Base-by-base conservation (phyloP, 139 green algal species). In the Deuterostichococcus epilithicus region DNA sequence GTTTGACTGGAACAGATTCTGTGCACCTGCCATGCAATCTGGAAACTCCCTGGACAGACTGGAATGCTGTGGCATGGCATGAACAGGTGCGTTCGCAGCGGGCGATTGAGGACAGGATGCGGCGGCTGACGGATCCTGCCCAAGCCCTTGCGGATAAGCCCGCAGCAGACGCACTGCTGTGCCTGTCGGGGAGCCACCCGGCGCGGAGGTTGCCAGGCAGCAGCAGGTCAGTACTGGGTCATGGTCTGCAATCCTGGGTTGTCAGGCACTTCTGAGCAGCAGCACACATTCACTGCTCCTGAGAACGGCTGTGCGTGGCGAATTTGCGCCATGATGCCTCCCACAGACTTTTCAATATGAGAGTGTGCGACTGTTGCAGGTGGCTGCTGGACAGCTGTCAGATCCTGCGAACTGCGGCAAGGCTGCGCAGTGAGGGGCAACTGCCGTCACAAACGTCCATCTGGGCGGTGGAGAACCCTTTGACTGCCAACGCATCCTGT, bases 381-480 rank as follows among this genome's bases (percentile, higher is more conserved):
- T 77, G 83, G 75, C 73, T 90, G 20, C 82, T 78, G 28, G 75
- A 38, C 59, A 88, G 80, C 73, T 68, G 90, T 0, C 76, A 85
- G 47, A 82, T 84, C 37, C 76, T 93, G 59, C 75, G 70, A 0
- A 18, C 83, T 28, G 89, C 88, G 20, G 25, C 36, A 1, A 69
- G 44, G 6, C 78, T 92, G 78, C 75, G 80, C 2, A n/a, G 44
- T 28, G 30, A 58, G 5, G 87, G 85, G 0, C 38, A 78, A 3
- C 76, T 92, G 45, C 79, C 87, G 0, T 25, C 80, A 68, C 1
- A 67, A 20, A 25, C 82, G 0, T 59, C 59, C 35, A 77, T 95
- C n/a, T 95, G 91, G 91, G 91, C 86, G 32, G 90, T 93, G 30
- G 86, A 86, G 42, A 95, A 95, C 83, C 91, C 90, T n/a, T 73